Conservation (phyloP, 805 yeast species). For the Cyberlindnera samutprakarnensis region DNA sequence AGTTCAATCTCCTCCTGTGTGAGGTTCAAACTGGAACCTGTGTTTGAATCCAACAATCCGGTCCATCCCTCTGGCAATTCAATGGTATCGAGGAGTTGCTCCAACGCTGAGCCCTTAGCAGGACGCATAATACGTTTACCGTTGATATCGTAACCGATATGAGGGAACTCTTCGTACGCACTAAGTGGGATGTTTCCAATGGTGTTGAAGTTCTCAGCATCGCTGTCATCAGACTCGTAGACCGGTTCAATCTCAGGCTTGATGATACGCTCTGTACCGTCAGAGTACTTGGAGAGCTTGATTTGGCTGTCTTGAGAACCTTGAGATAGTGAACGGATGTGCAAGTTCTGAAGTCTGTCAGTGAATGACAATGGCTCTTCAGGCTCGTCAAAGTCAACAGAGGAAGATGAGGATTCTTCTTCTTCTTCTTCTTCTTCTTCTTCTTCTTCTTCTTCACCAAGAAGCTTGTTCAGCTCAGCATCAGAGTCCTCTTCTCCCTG, state of each 20-base stretch:
- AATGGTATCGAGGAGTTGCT: constrained; percentile 78
- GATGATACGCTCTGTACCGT: constrained; percentile 72
- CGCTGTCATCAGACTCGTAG: constrained; percentile 94
- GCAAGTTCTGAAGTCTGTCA: constrained; percentile 48
- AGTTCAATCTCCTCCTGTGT: constrained; percentile 84
- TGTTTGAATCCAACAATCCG: constrained; percentile 82
- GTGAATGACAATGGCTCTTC: constrained; percentile 25
- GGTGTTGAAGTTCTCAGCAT: constrained; percentile 72
- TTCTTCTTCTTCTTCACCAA: constrained; percentile 43
- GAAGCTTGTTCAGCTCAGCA: constrained; percentile 50
- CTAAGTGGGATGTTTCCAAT: constrained; percentile 90
- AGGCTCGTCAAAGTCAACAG: constrained; percentile 16
- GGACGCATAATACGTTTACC: constrained; percentile 99
- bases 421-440: constrained; percentile 36
- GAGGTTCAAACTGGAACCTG: constrained; percentile 79
- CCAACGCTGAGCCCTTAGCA: constrained; percentile 92
- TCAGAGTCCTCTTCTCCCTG: constrained; percentile 37
- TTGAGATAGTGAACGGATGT: constrained; percentile 40
- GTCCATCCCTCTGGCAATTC: constrained; percentile 99
- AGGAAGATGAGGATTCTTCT: constrained; percentile 43
- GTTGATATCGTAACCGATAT: constrained; percentile 92
- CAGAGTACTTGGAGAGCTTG: constrained; percentile 49
- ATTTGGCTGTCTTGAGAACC: constrained; percentile 25
- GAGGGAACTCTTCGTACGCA: constrained; percentile 96
- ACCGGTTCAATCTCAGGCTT: constrained; percentile 89